Percentiles rank a stretch among this genome's conserved stretches.
Conservation (phyloP, 2,329 filamentous ascomycete genomes). For the Leptoxyphium fumago region DNA sequence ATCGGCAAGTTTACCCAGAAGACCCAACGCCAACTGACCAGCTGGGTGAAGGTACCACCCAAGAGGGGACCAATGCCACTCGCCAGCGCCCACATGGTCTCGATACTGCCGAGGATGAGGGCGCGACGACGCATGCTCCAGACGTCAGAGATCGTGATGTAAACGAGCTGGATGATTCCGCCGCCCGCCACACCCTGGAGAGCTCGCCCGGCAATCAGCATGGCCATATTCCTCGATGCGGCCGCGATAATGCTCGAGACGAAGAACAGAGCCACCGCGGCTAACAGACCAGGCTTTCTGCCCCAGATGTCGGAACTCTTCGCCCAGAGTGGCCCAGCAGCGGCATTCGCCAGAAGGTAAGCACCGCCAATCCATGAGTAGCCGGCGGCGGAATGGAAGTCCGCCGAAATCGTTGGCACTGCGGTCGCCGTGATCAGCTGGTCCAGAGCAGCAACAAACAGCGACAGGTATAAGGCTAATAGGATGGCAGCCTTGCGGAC, state of each 20-base stretch:
- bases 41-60: slow-evolving; percentile 35
- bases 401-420: slow-evolving; percentile 47
- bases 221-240: slow-evolving; percentile 30
- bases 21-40: slow-evolving; percentile 36
- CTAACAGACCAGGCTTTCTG: slow-evolving; percentile 38
- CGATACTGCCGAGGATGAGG: slow-evolving; percentile 36
- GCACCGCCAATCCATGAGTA: slow-evolving; percentile 76
- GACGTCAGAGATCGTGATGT: slow-evolving; percentile 40
- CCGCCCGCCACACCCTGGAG: slow-evolving; percentile 41
- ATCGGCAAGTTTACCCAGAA: slow-evolving; percentile 43
- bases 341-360: slow-evolving; percentile 56
- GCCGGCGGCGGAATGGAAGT: slow-evolving; percentile 51
- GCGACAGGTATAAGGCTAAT: slow-evolving; percentile 12
- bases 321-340: slow-evolving; percentile 55
- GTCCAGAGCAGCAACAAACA: slow-evolving; percentile 29
- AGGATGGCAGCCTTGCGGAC: not conserved
- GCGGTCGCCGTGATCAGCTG: slow-evolving; percentile 51
- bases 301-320: slow-evolving; percentile 45
- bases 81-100: slow-evolving; percentile 41
- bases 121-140: slow-evolving; percentile 31
- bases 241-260: slow-evolving; percentile 37
- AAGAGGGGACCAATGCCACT: slow-evolving; percentile 38
- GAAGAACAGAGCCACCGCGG: slow-evolving; percentile 35
- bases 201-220: slow-evolving; percentile 39
- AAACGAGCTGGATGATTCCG: slow-evolving; percentile 37